Base-by-base conservation (phyloP, 108 stramenopile genomes). In the Asterionellopsis glacialis region DNA sequence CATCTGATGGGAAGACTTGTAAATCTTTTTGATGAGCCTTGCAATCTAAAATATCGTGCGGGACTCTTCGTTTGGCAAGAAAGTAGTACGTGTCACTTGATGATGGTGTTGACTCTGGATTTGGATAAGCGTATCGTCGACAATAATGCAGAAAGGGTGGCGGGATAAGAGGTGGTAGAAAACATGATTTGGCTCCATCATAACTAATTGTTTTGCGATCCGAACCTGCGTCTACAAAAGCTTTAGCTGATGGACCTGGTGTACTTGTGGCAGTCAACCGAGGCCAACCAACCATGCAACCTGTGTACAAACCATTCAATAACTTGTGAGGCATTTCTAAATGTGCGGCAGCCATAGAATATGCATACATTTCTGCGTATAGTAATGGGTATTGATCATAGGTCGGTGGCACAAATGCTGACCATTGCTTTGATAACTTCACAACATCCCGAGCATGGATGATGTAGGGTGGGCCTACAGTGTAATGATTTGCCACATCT, bases 301-400 rank as follows among this genome's bases (percentile, higher is more conserved):
- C 79, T 22, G 75, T 69, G 43, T 57, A 76, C 11, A 80, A 52
- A 27, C 44, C 64, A 16, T 60, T 52, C 11, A 72, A 51, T 16
- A 77, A 33, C 23, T 33, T 33, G 7, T 33, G 33, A 2, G 33
- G 33, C 33, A 33, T 33, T 33, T 33, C 33, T 33, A 58, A 73
- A 64, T 78, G 76, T 9, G 74, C 70, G 5, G 77, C 75, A 14
- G 75, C 72, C 65, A 72, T 64, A 25, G 26, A 41, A 25, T 75
- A 80, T 21, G 74, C 57, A 39, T 67, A 56, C 27, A 93, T 93
- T 71, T 93, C 91, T 4, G 80, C 76, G 52, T 85, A 65, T 9
- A 88, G 47, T 1, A 64, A 23, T 21, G 69, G 58, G 56, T 57
- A 78, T 0, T 47, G 1, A 1, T 67, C 26, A 27, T 69, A 57